phyloP scores from a whole-genome alignment of 2,329 filamentous ascomycete genomes.

The Passalora sequoiae region DNA sequence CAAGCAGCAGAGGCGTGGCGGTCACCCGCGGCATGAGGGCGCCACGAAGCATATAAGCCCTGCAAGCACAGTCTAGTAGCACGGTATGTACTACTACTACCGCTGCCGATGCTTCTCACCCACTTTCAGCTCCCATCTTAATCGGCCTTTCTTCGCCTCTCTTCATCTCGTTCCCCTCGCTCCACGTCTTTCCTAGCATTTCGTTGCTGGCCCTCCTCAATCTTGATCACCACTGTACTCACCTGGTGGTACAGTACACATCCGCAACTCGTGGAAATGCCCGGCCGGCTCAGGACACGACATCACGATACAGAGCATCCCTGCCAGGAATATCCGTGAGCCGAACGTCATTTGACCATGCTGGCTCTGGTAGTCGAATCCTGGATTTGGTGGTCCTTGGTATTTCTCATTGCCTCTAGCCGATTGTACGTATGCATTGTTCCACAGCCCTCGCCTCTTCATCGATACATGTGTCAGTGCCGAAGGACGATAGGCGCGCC shows the following conservation, averaged over 20 bases:
- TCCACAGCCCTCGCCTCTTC: too few relatives aligned
- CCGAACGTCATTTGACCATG: constrained; percentile 21
- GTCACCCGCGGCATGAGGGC: too few relatives aligned
- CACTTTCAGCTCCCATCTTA: neutral
- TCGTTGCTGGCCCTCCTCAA: neutral
- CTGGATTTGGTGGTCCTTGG: constrained; percentile 43
- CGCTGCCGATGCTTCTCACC: neutral
- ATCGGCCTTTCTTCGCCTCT: neutral
- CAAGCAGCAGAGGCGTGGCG: too few relatives aligned
- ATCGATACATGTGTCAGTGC: too few relatives aligned
- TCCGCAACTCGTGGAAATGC: constrained; percentile 8
- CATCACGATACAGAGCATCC: constrained; percentile 8
- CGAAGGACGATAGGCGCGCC: too few relatives aligned
- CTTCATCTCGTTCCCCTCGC: too few relatives aligned
- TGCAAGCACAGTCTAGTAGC: neutral
- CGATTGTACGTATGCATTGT: too few relatives aligned
- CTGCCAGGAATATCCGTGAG: constrained; percentile 11
- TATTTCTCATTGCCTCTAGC: constrained; percentile 33
- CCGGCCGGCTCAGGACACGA: constrained; percentile 6
- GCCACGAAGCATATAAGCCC: too few relatives aligned
- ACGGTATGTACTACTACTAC: too few relatives aligned
- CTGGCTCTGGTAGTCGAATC: constrained; percentile 39
- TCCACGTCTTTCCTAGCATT: neutral
- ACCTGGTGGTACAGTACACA: neutral
- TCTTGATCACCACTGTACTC: neutral